Evolutionary conservation across 108 stramenopile genomes (phyloP).

Genomic region (Skeletonema marinoi): DNA sequence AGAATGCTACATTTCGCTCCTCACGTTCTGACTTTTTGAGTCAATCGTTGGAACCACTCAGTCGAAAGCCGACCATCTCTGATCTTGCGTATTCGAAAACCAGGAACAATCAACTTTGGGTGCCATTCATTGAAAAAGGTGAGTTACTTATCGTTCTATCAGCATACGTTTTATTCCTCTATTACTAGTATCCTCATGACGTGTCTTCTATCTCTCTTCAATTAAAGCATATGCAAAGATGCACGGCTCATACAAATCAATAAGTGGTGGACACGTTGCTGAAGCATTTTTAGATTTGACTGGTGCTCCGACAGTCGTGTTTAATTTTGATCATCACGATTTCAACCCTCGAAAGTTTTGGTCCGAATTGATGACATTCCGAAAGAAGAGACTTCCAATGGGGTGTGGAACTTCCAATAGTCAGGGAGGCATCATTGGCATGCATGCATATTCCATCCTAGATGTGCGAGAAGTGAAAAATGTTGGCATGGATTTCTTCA

Average conservation of each 20-base stretch:
- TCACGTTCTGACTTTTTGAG: background rate
- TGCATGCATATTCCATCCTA: constrained; percentile 94
- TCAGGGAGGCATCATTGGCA: constrained; percentile 80
- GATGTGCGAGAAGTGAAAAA: constrained; percentile 83
- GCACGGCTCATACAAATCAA: constrained; percentile 79
- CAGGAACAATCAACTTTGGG: constrained; percentile 88
- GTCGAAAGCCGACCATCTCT: constrained; percentile 26
- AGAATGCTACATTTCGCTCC: constrained; percentile 36
- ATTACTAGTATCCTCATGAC: background rate
- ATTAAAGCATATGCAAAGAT: constrained; percentile 89
- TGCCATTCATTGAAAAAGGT: constrained; percentile 91
- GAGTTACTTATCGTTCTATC: background rate
- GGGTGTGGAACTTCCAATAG: constrained; percentile 71
- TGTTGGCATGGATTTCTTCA: constrained; percentile 67
- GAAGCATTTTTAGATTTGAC: constrained; percentile 89
- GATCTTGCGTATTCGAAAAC: constrained; percentile 76
- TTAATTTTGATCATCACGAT: constrained; percentile 58
- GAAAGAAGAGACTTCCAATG: constrained; percentile 64
- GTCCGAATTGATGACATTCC: constrained; percentile 60
- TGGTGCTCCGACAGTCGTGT: constrained; percentile 70
- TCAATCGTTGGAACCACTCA: constrained; percentile 11
- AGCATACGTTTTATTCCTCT: background rate
- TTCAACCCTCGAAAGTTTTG: constrained; percentile 65
- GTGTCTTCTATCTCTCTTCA: background rate
- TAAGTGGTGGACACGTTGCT: constrained; percentile 83